phyloP scores from a whole-genome alignment of 257 asterid genomes.

The Solanum clarkiae region DNA sequence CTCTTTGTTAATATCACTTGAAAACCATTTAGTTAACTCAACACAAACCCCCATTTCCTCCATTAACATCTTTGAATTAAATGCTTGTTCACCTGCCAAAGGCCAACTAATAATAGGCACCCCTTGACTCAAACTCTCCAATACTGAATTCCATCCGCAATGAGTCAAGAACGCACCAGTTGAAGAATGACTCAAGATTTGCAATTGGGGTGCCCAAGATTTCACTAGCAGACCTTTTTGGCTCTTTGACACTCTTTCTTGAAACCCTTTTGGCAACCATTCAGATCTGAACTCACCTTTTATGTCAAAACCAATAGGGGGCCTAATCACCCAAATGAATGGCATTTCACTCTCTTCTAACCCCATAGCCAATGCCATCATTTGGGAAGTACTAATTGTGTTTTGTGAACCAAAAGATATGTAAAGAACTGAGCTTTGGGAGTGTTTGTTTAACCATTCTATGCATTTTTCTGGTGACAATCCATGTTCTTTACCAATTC shows the following conservation, averaged over 20 bases:
- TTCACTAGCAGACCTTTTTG: conserved; percentile 51
- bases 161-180: conserved; percentile 69
- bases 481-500: conserved; percentile 52
- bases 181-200: conserved; percentile 62
- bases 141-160: conserved; percentile 84
- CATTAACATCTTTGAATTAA: conserved; percentile 66
- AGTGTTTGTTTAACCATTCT: conserved; percentile 44
- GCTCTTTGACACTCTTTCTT: conserved; percentile 9
- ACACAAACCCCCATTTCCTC: conserved; percentile 74
- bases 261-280: conserved; percentile 65
- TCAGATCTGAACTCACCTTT: conserved; percentile 46
- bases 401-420: conserved; percentile 94
- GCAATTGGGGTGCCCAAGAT: conserved; percentile 95
- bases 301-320: conserved; percentile 50
- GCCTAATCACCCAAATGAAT: conserved; percentile 74
- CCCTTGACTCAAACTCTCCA: conserved; percentile 88
- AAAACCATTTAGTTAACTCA: conserved; percentile 46
- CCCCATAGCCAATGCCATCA: conserved; percentile 81
- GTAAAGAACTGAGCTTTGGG: conserved; percentile 45
- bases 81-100: conserved; percentile 83
- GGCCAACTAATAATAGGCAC: conserved; percentile 95
- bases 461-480: conserved; percentile 57
- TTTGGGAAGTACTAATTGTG: conserved; percentile 55
- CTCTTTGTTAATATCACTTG: conserved; percentile 24
- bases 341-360: conserved; percentile 47